Conservation (phyloP, 2,329 filamentous ascomycete species). For the Incumbomyces delicatus region DNA sequence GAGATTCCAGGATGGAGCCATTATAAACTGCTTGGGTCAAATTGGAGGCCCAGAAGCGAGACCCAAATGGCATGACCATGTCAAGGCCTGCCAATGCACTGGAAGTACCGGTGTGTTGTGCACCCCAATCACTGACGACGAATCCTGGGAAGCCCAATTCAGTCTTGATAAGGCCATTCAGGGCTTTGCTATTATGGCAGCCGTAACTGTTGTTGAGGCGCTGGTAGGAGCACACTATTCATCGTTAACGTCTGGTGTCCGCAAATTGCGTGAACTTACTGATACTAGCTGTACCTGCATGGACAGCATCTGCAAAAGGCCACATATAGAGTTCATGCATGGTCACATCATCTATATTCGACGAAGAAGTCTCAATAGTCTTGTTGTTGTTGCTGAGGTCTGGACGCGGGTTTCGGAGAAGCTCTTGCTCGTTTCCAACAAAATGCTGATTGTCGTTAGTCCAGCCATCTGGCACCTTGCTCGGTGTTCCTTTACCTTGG, state of each 20-base stretch:
- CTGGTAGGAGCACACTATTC: slow-evolving; percentile 30
- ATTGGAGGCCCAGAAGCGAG: slow-evolving; percentile 23
- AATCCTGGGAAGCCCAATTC: slow-evolving; percentile 65
- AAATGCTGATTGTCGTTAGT: slow-evolving; percentile 41
- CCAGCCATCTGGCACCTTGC: slow-evolving; percentile 3
- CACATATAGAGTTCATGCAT: slow-evolving; percentile 58
- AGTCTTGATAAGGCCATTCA: slow-evolving; percentile 76
- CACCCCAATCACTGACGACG: slow-evolving; percentile 71
- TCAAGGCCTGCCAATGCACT: slow-evolving; percentile 65
- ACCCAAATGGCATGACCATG: slow-evolving; percentile 69
- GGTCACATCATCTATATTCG: slow-evolving; percentile 56
- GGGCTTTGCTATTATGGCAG: slow-evolving; percentile 67
- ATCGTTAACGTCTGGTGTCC: slow-evolving; percentile 22
- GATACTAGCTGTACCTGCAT: slow-evolving; percentile 49
- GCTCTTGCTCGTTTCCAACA: slow-evolving; percentile 61
- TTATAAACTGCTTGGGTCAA: slow-evolving; percentile 46
- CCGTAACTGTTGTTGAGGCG: slow-evolving; percentile 69
- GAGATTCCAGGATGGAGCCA: slow-evolving; percentile 45
- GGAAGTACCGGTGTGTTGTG: slow-evolving; percentile 59
- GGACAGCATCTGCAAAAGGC: slow-evolving; percentile 54
- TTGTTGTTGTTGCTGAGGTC: slow-evolving; percentile 33
- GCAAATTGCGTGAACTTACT: slow-evolving; percentile 32
- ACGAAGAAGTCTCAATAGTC: slow-evolving; percentile 41
- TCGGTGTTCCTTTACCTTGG: slow-evolving; percentile 30
- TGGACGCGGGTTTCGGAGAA: slow-evolving; percentile 33